phyloP scores from a whole-genome alignment of 352 stramenopile species.

The Phytophthora ramorum region DNA sequence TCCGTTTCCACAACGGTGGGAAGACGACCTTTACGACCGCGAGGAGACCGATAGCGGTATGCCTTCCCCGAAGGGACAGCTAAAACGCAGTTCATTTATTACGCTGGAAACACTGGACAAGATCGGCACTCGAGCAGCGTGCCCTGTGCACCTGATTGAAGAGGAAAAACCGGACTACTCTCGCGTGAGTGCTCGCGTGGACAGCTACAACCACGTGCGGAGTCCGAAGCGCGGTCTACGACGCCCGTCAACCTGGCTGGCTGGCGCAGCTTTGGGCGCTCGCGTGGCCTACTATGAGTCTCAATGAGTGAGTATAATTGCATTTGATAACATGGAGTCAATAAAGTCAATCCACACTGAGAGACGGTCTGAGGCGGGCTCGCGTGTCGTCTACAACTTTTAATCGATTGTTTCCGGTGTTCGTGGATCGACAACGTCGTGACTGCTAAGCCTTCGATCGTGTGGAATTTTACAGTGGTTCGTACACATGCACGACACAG shows the following conservation, averaged over 20 bases:
- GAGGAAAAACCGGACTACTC: slow-evolving; percentile 67
- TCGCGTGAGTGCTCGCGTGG: slow-evolving; percentile 53
- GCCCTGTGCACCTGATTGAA: slow-evolving; percentile 70
- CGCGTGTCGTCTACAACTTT: slow-evolving; percentile 7
- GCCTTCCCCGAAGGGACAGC: slow-evolving; percentile 58
- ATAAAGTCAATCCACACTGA: background rate
- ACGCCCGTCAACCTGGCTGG: slow-evolving; percentile 62
- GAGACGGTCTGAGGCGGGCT: slow-evolving; percentile 14
- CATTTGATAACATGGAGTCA: background rate
- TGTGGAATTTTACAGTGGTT: too few relatives aligned
- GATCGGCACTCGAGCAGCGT: slow-evolving; percentile 75
- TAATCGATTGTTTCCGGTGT: slow-evolving; percentile 12
- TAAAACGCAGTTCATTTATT: slow-evolving; percentile 60
- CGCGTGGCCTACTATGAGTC: slow-evolving; percentile 32
- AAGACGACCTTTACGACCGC: slow-evolving; percentile 27
- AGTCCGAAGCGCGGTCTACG: slow-evolving; percentile 56
- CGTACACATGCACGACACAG: background rate
- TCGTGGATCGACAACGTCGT: background rate
- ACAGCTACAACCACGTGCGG: slow-evolving; percentile 68
- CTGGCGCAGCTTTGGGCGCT: slow-evolving; percentile 36
- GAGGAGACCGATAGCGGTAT: slow-evolving; percentile 57
- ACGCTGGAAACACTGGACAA: slow-evolving; percentile 77
- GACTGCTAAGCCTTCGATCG: too few relatives aligned
- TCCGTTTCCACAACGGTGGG: slow-evolving; percentile 48
- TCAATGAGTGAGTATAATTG: slow-evolving; percentile 16